phyloP scores from a whole-genome alignment of 805 yeast species.

The Teunomyces cretensis region DNA sequence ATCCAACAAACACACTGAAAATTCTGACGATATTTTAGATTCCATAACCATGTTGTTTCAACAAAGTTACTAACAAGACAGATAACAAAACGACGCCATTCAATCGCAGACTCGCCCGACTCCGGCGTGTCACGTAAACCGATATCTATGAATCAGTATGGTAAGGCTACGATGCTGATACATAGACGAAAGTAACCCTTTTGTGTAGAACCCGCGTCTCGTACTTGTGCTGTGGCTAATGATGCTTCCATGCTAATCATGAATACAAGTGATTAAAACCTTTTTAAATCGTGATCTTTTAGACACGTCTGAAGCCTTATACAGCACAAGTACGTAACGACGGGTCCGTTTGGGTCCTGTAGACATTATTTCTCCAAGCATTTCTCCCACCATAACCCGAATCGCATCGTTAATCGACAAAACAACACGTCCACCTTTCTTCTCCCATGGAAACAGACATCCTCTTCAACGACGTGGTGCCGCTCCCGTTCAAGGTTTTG shows the following conservation, averaged over 20 bases:
- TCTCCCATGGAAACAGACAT: conserved; percentile 2
- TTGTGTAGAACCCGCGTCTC: not conserved
- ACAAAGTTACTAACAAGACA: conserved; percentile 4
- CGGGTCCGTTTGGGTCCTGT: not conserved
- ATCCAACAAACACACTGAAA: conserved; percentile 69
- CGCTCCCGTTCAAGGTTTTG: conserved; percentile 47
- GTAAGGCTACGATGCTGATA: conserved; percentile 2
- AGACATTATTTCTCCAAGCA: not conserved
- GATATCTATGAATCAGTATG: conserved; percentile 1
- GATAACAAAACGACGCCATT: not conserved
- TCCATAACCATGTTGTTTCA: not conserved
- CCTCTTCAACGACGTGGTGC: conserved; percentile 22
- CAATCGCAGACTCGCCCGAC: no score
- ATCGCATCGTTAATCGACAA: not conserved
- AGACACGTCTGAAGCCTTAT: conserved; percentile 35
- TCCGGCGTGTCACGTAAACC: not conserved
- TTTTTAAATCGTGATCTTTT: conserved; percentile 26
- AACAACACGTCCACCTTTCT: conserved; percentile 1
- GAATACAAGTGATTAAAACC: conserved; percentile 46
- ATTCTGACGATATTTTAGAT: conserved; percentile 46
- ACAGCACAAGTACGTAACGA: not conserved
- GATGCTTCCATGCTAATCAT: conserved; percentile 68
- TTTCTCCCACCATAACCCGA: no score
- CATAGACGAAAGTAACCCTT: not conserved
- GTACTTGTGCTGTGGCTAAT: conserved; percentile 31